Evolutionary conservation across 1,284 basidiomycete species (phyloP), one percentile per base, ranked within the genome.

Genomic region (Ustilago sp.): DNA sequence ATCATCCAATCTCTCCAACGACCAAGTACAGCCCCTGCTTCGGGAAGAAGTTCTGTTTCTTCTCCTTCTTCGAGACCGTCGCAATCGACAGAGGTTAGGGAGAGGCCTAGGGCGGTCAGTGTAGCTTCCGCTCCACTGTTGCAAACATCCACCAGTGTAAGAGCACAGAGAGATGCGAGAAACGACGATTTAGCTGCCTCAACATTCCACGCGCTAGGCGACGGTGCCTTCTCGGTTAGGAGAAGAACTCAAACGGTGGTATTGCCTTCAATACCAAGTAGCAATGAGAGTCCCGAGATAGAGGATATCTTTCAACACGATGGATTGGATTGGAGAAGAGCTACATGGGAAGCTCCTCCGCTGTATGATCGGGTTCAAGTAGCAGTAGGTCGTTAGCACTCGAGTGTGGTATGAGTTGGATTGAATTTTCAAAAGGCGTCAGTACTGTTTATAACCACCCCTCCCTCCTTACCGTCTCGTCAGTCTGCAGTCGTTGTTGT

Each of bases 221-320:
- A 54, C 15, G 69, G 65, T n/a, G 68, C 66, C 0, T 77, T 72
- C n/a, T 43, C 63, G 19, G 61, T 74, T 19, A 67, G 75, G 7
- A 59, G 67, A 43, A 61, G 62, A 39, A 68, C 66, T 11, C 59
- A 60, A 4, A 73, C 66, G 0, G 31, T 66, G 13, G 63, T 67
- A 1, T 50, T 68, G 28, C 63, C 59, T 0, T 56, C 59, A 9
- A 69, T 65, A 47, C 56, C 69, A 12, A 63, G 64, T 63, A 61
- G 36, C 41, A 60, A 59, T 34, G 69, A 71, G 17, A 32, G 65
- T 45, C 59, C 70, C 43, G 70, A 73, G n/a, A 69, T 77, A 50
- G 50, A 74, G 15, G 76, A 78, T 38, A 68, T 78, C 50, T 62
- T 78, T 28, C 67, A 74, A 50, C 61, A 78, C 66, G 76, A 78